Evolutionary conservation across 108 stramenopile species (phyloP).

Genomic region (Nitzschia sp.): DNA sequence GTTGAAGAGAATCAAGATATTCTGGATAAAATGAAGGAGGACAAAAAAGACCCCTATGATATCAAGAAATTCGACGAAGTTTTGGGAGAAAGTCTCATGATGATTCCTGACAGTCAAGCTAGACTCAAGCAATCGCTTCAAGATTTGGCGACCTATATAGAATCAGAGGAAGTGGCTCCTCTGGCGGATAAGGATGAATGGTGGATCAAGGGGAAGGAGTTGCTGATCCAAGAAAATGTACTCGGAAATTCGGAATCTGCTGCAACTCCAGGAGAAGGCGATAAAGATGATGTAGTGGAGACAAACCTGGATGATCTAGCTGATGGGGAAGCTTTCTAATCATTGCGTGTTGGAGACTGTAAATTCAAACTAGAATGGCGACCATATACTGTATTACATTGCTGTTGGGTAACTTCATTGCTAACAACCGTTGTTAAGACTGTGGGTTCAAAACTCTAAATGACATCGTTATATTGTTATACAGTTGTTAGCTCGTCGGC

Average conservation of each 20-base stretch:
- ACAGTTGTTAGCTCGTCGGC: constrained; percentile 8
- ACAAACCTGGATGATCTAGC: constrained; percentile 39
- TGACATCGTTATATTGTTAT: too few species aligned
- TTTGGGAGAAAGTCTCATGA: constrained; percentile 78
- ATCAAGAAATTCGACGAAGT: constrained; percentile 86
- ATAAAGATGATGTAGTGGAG: constrained; percentile 13
- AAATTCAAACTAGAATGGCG: not conserved
- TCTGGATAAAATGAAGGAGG: constrained; percentile 66
- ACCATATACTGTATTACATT: too few species aligned
- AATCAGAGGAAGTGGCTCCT: constrained; percentile 5
- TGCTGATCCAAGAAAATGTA: constrained; percentile 15
- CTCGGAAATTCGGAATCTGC: not conserved
- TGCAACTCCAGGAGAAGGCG: not conserved
- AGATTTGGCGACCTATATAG: constrained; percentile 55
- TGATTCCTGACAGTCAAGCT: constrained; percentile 71
- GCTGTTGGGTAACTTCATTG: not conserved
- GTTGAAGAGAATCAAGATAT: constrained; percentile 67
- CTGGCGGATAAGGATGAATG: constrained; percentile 24
- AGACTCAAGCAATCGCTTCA: constrained; percentile 57
- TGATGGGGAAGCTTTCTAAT: constrained; percentile 47
- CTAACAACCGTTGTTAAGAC: not conserved
- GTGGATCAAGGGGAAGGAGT: constrained; percentile 24
- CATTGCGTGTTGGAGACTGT: not conserved
- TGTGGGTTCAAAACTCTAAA: too few species aligned
- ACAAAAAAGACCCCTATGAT: constrained; percentile 68